These are phyloP conservation scores for Moelleriella libera DNA, from an alignment of 2,329 filamentous ascomycete genomes.

Conservation along the genomic window DNA sequence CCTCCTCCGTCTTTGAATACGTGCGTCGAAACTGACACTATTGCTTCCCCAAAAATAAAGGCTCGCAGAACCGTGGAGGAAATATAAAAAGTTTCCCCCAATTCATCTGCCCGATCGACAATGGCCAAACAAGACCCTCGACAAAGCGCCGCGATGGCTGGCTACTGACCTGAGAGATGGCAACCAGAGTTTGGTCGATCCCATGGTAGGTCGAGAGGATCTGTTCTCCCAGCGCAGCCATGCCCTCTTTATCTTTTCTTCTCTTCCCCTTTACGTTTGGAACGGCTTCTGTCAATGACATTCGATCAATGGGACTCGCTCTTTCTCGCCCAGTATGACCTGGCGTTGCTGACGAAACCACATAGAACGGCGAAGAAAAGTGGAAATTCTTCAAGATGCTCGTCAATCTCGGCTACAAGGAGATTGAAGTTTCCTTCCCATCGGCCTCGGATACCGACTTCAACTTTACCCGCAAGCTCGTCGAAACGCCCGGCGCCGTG, in stretches of 20 bases:
- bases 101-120: conserved; percentile 51
- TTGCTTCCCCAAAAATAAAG: conserved; percentile 17
- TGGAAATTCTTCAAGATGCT: conserved; percentile 94
- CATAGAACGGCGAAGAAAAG: conserved; percentile 83
- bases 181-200: conserved; percentile 84
- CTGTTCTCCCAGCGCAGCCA: too few species aligned
- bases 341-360: too few species aligned
- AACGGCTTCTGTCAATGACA: too few species aligned
- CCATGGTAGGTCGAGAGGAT: conserved; percentile 52
- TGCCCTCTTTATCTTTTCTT: too few species aligned
- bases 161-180: conserved; percentile 74
- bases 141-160: conserved; percentile 82
- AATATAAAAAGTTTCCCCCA: conserved; percentile 55
- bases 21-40: neutral
- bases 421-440: conserved; percentile 93
- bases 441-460: conserved; percentile 92
- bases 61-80: conserved; percentile 64
- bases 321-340: too few species aligned
- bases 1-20: neutral
- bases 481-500: conserved; percentile 70
- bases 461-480: conserved; percentile 78
- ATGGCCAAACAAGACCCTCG: conserved; percentile 74
- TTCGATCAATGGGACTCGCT: too few species aligned
- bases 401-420: conserved; percentile 83
- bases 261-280: too few species aligned